Conservation (phyloP, 2,329 filamentous ascomycete species). For the Microcera coccophila region DNA sequence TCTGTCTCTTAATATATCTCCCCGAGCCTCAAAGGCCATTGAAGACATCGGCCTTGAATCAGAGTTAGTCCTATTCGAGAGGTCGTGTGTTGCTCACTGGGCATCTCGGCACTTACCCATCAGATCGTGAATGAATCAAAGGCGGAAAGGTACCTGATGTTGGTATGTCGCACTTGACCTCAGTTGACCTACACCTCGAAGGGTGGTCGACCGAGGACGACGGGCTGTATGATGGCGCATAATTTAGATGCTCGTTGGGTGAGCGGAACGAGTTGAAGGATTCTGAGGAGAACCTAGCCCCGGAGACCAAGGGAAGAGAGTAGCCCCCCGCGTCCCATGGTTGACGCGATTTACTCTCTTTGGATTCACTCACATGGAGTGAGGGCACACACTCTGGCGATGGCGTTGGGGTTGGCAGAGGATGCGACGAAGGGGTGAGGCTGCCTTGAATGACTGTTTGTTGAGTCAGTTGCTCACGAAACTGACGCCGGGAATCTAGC, state of each 20-base stretch:
- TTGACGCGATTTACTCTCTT: slow-evolving; percentile 33
- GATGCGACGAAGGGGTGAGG: slow-evolving; percentile 11
- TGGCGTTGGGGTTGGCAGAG: slow-evolving; percentile 35
- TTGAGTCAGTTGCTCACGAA: slow-evolving; percentile 8
- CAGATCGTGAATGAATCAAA: slow-evolving; percentile 20
- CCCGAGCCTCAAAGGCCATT: slow-evolving; percentile 17
- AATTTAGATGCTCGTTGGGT: slow-evolving; percentile 21
- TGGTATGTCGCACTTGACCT: slow-evolving; percentile 21
- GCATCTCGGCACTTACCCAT: slow-evolving; percentile 20
- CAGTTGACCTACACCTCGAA: slow-evolving; percentile 31
- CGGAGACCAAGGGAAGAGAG: slow-evolving; percentile 41
- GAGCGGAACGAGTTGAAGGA: slow-evolving; percentile 21
- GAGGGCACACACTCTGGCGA: slow-evolving; percentile 30
- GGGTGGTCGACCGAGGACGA: slow-evolving; percentile 18
- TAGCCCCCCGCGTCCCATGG: slow-evolving; percentile 52
- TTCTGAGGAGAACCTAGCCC: slow-evolving; percentile 32
- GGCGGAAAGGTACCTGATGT: slow-evolving; percentile 14
- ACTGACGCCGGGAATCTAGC: slow-evolving; percentile 10
- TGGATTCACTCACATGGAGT: slow-evolving; percentile 19
- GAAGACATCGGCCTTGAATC: slow-evolving; percentile 18
- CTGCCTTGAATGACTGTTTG: slow-evolving; percentile 6
- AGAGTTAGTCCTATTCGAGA: slow-evolving; percentile 8
- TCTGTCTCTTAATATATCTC: slow-evolving; percentile 18
- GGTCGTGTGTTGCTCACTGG: neutral
- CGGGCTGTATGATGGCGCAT: slow-evolving; percentile 16